Evolutionary conservation across 2,329 filamentous ascomycete genomes (phyloP), one percentile per base, ranked within the genome.

Genomic region (Tolypocladium pustulatum): DNA sequence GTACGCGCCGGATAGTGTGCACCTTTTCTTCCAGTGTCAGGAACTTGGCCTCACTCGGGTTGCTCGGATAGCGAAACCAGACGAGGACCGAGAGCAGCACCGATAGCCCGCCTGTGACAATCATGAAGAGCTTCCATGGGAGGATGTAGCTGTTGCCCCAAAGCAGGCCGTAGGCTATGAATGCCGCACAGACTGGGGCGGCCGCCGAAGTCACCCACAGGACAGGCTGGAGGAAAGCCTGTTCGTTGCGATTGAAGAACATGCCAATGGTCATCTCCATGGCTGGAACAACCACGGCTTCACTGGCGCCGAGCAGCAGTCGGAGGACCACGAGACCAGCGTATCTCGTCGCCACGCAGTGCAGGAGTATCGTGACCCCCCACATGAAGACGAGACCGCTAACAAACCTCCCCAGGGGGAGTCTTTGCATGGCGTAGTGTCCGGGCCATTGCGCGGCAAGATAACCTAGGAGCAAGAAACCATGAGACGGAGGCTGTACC

Each of bases 201-300:
- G 27, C 46, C 8, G 46, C 27, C 25, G 43, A 49, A 49, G 43
- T 49, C 2, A 49, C 43, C 43, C 43, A 49, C 15, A 49, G 43
- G 5, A 49, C 13, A 8, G 43, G 43, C 12, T 49, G 43, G 13
- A 49, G 43, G 7, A 67, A 67, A 0, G 67, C 66, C 13, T 71
- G 69, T 54, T 73, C 71, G n/a, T 67, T 61, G 1, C 67, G 69
- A 27, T 66, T 71, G 61, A 73, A 73, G 61, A 73, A 73, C 72
- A 73, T 73, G 56, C 69, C 71, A 10, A 75, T 71, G 0, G 73
- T 75, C 54, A 75, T 71, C 37, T 75, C 73, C 65, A 75, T 71
- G 2, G 72, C 73, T 0, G 74, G 73, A 1, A 76, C 71, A 4
- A 76, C 64, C 12, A 69, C 68, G 0, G 72, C 66, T 58, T 75